Base-by-base conservation (phyloP, 805 yeast genomes). In the Citeromyces nyonsensis region DNA sequence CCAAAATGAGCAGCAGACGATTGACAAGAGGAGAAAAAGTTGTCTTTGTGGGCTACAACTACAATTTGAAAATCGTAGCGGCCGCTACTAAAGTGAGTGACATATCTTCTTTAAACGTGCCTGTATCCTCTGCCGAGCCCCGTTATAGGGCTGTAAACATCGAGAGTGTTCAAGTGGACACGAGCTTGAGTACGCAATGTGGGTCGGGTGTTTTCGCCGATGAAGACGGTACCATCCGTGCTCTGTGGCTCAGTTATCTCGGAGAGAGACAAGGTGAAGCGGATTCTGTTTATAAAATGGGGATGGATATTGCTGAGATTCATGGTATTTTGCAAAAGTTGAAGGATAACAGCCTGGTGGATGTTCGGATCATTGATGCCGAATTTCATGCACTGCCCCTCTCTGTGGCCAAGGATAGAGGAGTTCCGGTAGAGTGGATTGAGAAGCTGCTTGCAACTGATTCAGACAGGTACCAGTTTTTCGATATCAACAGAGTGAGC, bases 401-500 rank as follows among this genome's bases (percentile, higher is more conserved):
- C 15, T 65, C 73, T 15, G 77, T 72, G 45, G 94, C 93, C 3
- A 71, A 95, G 52, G 69, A 81, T 29, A 66, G 82, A 45, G 94
- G 94, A n/a, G 94, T 85, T 14, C 70, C 91, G 0, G 88, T 81
- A 42, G 71, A 70, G 28, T 84, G 94, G 93, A 78, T 86, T 38
- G 46, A 60, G 25, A 63, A 61, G 38, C 65, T 82, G 47, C 46
- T 46, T 7, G 38, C 41, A 4, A 66, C 63, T 24, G 66, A 71
- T 33, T 57, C 60, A 15, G 83, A 79, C 44, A 73, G 81, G 44
- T 62, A 77, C 29, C 86, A 83, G 47, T 69, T 86, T 38, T 65
- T 83, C 46, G 58, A 72, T 11, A 88, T 81, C 9, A 61, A 73
- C 9, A 68, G 88, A 43, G 73, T 78, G 2, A 70, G 56, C 36